Evolutionary conservation across 139 green algal species (phyloP).

Genomic region (Micractinium conductrix): DNA sequence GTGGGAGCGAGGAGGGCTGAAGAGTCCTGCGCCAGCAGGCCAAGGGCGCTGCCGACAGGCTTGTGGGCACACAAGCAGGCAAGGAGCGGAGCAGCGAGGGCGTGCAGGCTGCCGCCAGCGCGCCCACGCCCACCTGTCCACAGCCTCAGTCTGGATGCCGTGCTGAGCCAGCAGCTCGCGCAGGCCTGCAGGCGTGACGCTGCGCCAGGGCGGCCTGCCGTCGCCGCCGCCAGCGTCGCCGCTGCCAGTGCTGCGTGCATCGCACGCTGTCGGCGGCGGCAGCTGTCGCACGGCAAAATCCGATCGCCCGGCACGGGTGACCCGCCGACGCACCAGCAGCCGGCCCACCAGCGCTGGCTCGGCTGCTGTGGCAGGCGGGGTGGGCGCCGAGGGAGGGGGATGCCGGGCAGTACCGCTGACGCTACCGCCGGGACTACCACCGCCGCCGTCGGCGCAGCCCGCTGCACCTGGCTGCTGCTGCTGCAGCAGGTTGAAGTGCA

Average conservation of each 20-base stretch:
- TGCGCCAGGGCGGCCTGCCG: slow-evolving; percentile 1
- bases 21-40: no score
- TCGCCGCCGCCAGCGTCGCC: neutral
- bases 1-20: no score
- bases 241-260: neutral
- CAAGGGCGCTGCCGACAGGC: no score
- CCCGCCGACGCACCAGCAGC: slow-evolving; percentile 9
- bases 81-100: no score
- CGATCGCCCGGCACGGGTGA: neutral
- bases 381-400: no score
- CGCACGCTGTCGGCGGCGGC: neutral
- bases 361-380: neutral
- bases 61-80: no score
- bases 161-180: slow-evolving; percentile 41
- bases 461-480: neutral
- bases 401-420: no score
- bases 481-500: neutral
- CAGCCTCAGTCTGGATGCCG: slow-evolving; percentile 56
- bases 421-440: neutral
- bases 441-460: neutral
- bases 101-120: no score
- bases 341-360: neutral
- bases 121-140: slow-evolving; percentile 19
- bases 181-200: slow-evolving; percentile 41
- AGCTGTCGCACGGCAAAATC: slow-evolving; percentile 3